Evolutionary conservation across 139 green algal genomes (phyloP).

Genomic region (Raphidocelis subcapitata): DNA sequence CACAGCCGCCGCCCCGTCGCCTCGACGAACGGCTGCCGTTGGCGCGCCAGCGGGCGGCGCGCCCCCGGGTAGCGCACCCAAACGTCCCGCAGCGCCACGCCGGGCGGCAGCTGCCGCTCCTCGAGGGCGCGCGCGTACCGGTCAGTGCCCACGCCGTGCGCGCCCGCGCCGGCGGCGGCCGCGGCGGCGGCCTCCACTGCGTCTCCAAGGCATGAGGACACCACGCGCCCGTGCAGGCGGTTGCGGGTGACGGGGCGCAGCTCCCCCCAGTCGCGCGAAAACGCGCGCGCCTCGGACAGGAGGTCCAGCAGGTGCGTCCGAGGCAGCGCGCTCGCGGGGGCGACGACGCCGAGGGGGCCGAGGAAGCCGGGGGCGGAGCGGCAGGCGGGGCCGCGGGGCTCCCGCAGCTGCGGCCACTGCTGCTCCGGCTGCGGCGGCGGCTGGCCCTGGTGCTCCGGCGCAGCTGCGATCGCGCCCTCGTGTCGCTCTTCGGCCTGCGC

Average conservation of each 20-base stretch:
- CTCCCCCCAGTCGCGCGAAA: conserved; percentile 78
- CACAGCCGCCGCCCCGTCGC: conserved; percentile 46
- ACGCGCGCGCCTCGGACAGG: conserved; percentile 49
- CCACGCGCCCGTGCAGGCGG: conserved; percentile 44
- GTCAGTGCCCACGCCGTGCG: conserved; percentile 59
- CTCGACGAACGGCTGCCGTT: conserved; percentile 59
- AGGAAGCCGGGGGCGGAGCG: conserved; percentile 33
- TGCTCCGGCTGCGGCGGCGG: background rate
- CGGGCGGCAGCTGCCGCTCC: conserved; percentile 11
- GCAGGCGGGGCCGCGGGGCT: background rate
- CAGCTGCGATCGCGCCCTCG: background rate
- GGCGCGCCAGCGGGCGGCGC: conserved; percentile 25
- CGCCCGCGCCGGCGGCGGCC: conserved; percentile 46
- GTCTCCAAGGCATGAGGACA: conserved; percentile 17
- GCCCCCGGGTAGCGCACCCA: conserved; percentile 17
- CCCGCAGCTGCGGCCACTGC: background rate
- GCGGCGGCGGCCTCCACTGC: conserved; percentile 47
- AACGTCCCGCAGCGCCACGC: conserved; percentile 11
- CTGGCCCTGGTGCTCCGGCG: conserved; percentile 13
- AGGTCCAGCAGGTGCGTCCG: conserved; percentile 33
- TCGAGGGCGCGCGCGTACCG: conserved; percentile 29
- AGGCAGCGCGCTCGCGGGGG: conserved; percentile 25
- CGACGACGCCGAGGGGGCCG: conserved; percentile 46
- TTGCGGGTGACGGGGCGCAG: conserved; percentile 52
- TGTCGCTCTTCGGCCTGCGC: conserved; percentile 3